These are phyloP conservation scores for Pulicaria dysenterica DNA, from an alignment of 129 eudicot species.

Conservation along the genomic window DNA sequence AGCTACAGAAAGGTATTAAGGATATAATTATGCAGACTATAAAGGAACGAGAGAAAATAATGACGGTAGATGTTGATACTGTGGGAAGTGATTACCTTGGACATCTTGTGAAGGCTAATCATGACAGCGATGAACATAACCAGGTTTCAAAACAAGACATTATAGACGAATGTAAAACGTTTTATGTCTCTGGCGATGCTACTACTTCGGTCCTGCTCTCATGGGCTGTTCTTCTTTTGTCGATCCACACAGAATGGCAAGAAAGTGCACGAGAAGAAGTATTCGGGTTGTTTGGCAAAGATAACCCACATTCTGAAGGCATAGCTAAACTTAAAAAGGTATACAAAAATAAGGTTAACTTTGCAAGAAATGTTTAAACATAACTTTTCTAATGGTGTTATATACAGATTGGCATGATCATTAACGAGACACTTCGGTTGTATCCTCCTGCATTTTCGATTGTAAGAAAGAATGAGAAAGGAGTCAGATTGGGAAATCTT, in stretches of 20 bases:
- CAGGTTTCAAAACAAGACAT: slow-evolving; percentile 30
- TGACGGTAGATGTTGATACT: slow-evolving; percentile 12
- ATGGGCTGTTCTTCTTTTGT: too few relatives aligned
- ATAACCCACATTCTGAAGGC: too few relatives aligned
- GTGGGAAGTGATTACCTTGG: slow-evolving; percentile 31
- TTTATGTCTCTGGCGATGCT: slow-evolving; percentile 20
- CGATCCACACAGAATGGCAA: too few relatives aligned
- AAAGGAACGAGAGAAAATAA: slow-evolving; percentile 21
- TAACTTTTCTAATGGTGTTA: too few relatives aligned
- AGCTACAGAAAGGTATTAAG: slow-evolving; percentile 27
- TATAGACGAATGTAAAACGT: slow-evolving; percentile 36
- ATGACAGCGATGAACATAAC: slow-evolving; percentile 27
- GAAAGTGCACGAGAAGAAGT: too few relatives aligned
- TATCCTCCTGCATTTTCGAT: slow-evolving; percentile 42
- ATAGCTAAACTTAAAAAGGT: too few relatives aligned
- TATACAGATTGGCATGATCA: slow-evolving; percentile 53
- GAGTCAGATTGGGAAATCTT: slow-evolving; percentile 34
- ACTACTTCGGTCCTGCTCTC: too few relatives aligned
- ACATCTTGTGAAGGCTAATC: slow-evolving; percentile 34
- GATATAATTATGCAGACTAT: slow-evolving; percentile 26
- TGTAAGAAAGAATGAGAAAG: slow-evolving; percentile 22
- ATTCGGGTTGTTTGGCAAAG: too few relatives aligned
- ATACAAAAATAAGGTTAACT: too few relatives aligned
- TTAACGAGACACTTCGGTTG: slow-evolving; percentile 49
- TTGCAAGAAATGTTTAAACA: too few relatives aligned